Base-by-base conservation (phyloP, 768 basidiomycete species). In the Lentinula sp. region DNA sequence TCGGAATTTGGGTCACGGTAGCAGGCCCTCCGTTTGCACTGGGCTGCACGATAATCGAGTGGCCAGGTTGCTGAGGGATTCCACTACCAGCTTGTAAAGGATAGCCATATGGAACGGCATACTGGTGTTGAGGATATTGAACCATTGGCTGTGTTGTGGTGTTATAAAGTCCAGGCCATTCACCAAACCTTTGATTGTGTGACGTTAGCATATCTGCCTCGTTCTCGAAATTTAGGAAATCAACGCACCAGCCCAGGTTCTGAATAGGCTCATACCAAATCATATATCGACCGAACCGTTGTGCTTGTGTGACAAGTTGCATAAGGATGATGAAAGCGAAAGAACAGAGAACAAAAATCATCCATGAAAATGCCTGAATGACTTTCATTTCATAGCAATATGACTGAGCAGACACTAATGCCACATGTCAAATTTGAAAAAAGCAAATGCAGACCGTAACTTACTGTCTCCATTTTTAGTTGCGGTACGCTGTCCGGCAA, bases 371-470 rank as follows among this genome's bases (percentile, higher is more conserved):
- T 2, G 87, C 89, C 65, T 91, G 82, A 37, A 90, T 78, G 50
- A 85, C 85, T 71, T 88, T 89, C 86, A 91, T 88, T 68, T 90
- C 83, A 70, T 89, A 87, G 70, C 91, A 93, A 65, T 80, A 91
- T 31, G 74, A 70, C 65, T 76, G 75, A 7, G 73, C 71, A 55
- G 81, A 80, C 60, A 83, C 91, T 91, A 57, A n/a, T 48, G 56
- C 9, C 49, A 32, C 55, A 21, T 6, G 5, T 18, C 9, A 48
- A 7, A 16, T 10, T 18, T 6, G n/a, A 21, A 10, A 3, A 48
- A 18, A 5, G 46, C 16, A 48, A 48, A n/a, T 21, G 21, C 21
- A 48, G 2, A 11, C 9, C 18, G 6, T 5, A 21, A 18, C 46
- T 69, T 66, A 89, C 88, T 84, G 13, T 70, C 66, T 56, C 86